Evolutionary conservation across 768 basidiomycete genomes (phyloP), one percentile per base, ranked within the genome.

Genomic region (Lentinula detonsa): DNA sequence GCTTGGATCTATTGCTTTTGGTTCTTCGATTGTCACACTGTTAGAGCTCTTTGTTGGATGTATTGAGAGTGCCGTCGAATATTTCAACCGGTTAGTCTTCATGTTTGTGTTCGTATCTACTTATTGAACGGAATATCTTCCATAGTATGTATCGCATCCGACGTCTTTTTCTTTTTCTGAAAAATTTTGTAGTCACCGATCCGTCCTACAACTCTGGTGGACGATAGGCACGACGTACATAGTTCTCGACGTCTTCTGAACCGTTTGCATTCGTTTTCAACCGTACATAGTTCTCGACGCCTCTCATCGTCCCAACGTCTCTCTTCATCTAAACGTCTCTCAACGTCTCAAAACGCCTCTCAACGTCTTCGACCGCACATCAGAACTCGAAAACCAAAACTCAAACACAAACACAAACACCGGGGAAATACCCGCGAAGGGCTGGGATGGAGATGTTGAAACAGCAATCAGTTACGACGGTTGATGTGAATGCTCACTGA

Each of bases 1-100:
- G 0, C 79, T 95, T 35, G 93, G 91, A 7, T 91, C 89, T 1
- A 90, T 93, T 64, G 90, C 91, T 0, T 93, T 95, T 68, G 91
- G 91, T 15, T 89, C 86, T 15, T 75, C 93, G 66, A 88, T 93
- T 60, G 91, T 94, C 33, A 91, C 93, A 0, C 69, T 93, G 35
- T 73, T 94, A 45, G 91, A 93, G 62, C 69, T 91, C 15, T 89
- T 87, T 71, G 74, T 93, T 34, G 86, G 86, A 4, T 85, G 84
- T 65, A 83, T 94, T 62, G 82, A 91, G 65, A 74, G 72, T 34
- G 43, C 89, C 65, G 85, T 93, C 8, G 82, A 85, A 69, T 93
- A 87, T 73, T 93, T 93, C 77, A 94, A 93, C 71, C 81, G 86
- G 84, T 84, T 54, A 59, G 73, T 54, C 15, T 5, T n/a, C 16